Evolutionary conservation across 2,329 filamentous ascomycete species (phyloP).

Genomic region (Leptographium radiaticola): DNA sequence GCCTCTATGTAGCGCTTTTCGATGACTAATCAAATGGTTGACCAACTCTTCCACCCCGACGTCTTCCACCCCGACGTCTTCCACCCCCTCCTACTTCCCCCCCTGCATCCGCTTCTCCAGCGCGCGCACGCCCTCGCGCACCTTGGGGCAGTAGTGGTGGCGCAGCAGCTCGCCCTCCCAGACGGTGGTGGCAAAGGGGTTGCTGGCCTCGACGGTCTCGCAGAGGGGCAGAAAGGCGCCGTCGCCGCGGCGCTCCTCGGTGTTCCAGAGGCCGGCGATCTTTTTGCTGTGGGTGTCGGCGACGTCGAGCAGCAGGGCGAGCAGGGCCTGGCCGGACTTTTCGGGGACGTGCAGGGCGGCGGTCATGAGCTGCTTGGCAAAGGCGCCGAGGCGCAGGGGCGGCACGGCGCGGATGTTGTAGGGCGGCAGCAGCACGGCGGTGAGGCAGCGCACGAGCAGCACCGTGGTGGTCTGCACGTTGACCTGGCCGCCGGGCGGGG

Average conservation of each 20-base stretch:
- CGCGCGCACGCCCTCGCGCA: slow-evolving; percentile 59
- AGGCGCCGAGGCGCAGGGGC: slow-evolving; percentile 76
- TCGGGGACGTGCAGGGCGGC: slow-evolving; percentile 76
- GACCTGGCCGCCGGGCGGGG: slow-evolving; percentile 42
- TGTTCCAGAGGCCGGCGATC: slow-evolving; percentile 80
- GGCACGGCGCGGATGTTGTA: slow-evolving; percentile 63
- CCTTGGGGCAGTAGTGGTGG: slow-evolving; percentile 74
- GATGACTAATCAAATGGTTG: too few relatives aligned
- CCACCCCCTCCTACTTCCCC: background rate
- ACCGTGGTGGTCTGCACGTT: slow-evolving; percentile 94
- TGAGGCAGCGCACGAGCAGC: slow-evolving; percentile 75
- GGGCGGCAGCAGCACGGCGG: slow-evolving; percentile 64
- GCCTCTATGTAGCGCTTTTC: background rate
- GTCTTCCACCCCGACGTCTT: background rate
- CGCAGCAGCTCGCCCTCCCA: slow-evolving; percentile 89
- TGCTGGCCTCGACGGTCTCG: slow-evolving; percentile 67
- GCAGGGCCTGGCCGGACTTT: slow-evolving; percentile 69
- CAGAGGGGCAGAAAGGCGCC: slow-evolving; percentile 68
- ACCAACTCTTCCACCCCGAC: background rate
- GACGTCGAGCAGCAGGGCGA: slow-evolving; percentile 67
- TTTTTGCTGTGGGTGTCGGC: slow-evolving; percentile 72
- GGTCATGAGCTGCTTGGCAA: slow-evolving; percentile 81
- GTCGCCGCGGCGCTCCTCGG: slow-evolving; percentile 84
- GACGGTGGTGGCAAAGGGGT: slow-evolving; percentile 78
- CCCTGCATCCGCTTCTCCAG: slow-evolving; percentile 52